phyloP scores from a whole-genome alignment of 1,139 yeast species.

The Kurtzmaniella quercitrusa region DNA sequence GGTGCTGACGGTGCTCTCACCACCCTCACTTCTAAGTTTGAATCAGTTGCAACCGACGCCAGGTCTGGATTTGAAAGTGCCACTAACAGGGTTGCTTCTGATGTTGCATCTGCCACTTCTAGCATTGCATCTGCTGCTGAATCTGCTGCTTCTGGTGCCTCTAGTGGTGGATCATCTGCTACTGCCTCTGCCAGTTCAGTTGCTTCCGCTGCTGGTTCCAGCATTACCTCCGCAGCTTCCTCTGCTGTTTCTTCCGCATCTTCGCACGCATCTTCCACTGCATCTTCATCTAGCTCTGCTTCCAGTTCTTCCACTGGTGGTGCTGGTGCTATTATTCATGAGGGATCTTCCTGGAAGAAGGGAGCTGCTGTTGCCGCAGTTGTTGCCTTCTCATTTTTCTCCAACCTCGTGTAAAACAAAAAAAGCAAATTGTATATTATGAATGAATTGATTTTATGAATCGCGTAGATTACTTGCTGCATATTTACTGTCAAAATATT shows the following conservation, averaged over 20 bases:
- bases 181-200: slow-evolving; percentile 6
- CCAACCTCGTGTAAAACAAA: slow-evolving; percentile 31
- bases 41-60: slow-evolving; percentile 14
- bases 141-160: slow-evolving; percentile 11
- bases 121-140: slow-evolving; percentile 13
- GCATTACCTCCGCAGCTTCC: slow-evolving; percentile 9
- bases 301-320: slow-evolving; percentile 9
- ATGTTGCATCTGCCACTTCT: slow-evolving; percentile 11
- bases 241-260: slow-evolving; percentile 4
- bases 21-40: slow-evolving; percentile 15
- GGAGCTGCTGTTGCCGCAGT: slow-evolving; percentile 35
- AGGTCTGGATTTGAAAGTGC: slow-evolving; percentile 13
- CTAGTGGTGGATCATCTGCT: slow-evolving; percentile 7
- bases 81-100: slow-evolving; percentile 8
- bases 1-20: slow-evolving; percentile 15
- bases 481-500: no score
- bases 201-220: slow-evolving; percentile 9
- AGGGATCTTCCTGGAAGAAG: slow-evolving; percentile 37
- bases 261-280: slow-evolving; percentile 5
- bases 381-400: slow-evolving; percentile 34
- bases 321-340: slow-evolving; percentile 12
- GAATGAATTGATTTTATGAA: background rate
- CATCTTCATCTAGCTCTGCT: slow-evolving; percentile 6
- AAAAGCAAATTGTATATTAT: background rate
- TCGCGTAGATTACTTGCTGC: no score